Evolutionary conservation across 306 rosid genomes (phyloP).

Genomic region (Ormosia semicastrata): DNA sequence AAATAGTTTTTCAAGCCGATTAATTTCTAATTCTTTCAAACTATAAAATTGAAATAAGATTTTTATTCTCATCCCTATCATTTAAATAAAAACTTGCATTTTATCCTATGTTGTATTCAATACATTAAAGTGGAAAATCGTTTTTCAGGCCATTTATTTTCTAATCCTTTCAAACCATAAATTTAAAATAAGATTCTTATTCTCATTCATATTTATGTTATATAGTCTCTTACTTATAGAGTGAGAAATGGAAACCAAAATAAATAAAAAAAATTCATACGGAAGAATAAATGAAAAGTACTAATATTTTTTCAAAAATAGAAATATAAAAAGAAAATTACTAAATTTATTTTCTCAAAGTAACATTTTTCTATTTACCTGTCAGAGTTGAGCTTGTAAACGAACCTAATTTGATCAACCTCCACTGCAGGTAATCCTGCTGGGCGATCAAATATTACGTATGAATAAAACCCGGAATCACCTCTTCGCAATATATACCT

Average conservation of each 20-base stretch:
- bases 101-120: too few relatives aligned
- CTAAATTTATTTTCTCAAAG: background rate
- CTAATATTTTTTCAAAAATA: background rate
- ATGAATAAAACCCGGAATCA: slow-evolving; percentile 63
- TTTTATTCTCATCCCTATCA: background rate
- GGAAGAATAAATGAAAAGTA: background rate
- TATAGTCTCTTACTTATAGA: too few relatives aligned
- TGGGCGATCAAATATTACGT: slow-evolving; percentile 52
- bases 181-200: background rate
- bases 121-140: too few relatives aligned
- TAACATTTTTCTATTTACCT: slow-evolving; percentile 33
- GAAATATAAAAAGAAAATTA: too few relatives aligned
- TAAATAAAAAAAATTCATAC: background rate
- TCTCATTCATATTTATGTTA: background rate
- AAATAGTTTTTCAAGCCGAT: background rate
- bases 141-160: background rate
- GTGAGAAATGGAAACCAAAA: too few relatives aligned
- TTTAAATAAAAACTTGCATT: too few relatives aligned
- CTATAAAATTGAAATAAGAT: background rate
- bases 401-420: slow-evolving; percentile 53
- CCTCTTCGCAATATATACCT: slow-evolving; percentile 65
- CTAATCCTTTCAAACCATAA: background rate
- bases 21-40: background rate
- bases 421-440: slow-evolving; percentile 50
- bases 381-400: slow-evolving; percentile 43